Base-by-base conservation (phyloP, 2,329 filamentous ascomycete species). In the Cladosporium velox region DNA sequence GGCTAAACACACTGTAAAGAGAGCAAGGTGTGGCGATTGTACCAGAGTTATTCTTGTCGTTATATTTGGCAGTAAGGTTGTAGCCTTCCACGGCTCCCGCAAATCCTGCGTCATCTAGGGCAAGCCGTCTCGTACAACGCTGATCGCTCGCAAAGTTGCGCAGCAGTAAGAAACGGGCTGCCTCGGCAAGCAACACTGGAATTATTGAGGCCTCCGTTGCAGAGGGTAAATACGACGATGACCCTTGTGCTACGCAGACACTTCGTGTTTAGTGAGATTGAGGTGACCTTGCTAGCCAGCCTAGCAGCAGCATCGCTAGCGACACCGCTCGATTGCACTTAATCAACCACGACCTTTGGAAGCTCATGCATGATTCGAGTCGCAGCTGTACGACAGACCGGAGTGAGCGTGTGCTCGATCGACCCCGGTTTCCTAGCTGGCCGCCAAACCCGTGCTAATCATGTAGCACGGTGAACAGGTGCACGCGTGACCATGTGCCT, bases 1-100 rank as follows among this genome's bases (percentile, higher is more conserved):
- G 51, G 51, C 51, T 54, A 34, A 54, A 54, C 4, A 11, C 24
- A 28, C 14, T 11, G 7, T 1, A n/a, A 10, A n/a, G 38, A 44
- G 18, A n/a, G 38, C 18, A n/a, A n/a, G 6, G 18, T 44, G 38
- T 18, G 35, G 35, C 30, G 35, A 18, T 41, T n/a, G 18, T 10
- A 44, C 18, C 38, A 44, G 38, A 44, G 38, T 44, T 21, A 8
- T n/a, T 44, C 18, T 10, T n/a, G 18, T 44, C 18, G 38, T 44
- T 44, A 63, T 18, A 34, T 63, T 55, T 54, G 51, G 51, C 14
- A 54, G n/a, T 15, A 54, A 54, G 51, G 51, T 54, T 54, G 51
- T n/a, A 6, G 51, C 26, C 51, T 10, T 54, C 51, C 51, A 54
- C 18, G 51, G 51, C 26, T 54, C 51, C 15, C 28, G 51, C 28